Base-by-base conservation (phyloP, 2,329 filamentous ascomycete genomes). In the Escovopsis sp. region DNA sequence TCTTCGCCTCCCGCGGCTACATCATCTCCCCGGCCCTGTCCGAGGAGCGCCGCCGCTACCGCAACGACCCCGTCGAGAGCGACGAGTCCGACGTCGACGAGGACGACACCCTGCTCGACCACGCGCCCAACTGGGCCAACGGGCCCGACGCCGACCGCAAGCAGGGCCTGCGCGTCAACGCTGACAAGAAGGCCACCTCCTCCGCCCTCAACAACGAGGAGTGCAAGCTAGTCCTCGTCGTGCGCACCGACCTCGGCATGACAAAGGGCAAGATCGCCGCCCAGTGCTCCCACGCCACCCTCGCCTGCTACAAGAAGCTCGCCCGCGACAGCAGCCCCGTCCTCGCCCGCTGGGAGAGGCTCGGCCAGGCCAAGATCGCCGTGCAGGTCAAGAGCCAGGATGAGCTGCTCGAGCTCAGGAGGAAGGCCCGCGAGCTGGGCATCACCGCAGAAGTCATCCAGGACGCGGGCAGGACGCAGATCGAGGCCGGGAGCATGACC, bases 191-290 rank as follows among this genome's bases (percentile, higher is more conserved):
- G 45, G 66, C 66, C 55, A 54, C 66, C 50, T 4, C 28, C 28
- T 4, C 28, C 19, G 40, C 51, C 44, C 53, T 61, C 23, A 57
- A 51, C 34, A 70, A 67, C 23, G 88, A 95, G 62, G 88, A 95
- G 61, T 94, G 89, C 68, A 96, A 96, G 66, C 70, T 96, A 45
- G 85, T 95, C 12, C 68, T 98, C 32, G 85, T 94, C 4, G 89
- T 96, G 43, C 70, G 91, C 57, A 94, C 86, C 15, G 91, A 98
- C 65, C 64, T 98, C 54, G 89, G 89, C 54, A 98, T 98, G 91
- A 91, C 84, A 9, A 96, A 94, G 67, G 89, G 89, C 55, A 98
- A 98, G 72, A 95, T 96, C 55, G 91, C 86, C 44, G 91, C 91
- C 7, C 91, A 96, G 65, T 89, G 84, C 65, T 84, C 82, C 40